Base-by-base conservation (phyloP, 2,329 filamentous ascomycete species). In the Aspergillus sp. region DNA sequence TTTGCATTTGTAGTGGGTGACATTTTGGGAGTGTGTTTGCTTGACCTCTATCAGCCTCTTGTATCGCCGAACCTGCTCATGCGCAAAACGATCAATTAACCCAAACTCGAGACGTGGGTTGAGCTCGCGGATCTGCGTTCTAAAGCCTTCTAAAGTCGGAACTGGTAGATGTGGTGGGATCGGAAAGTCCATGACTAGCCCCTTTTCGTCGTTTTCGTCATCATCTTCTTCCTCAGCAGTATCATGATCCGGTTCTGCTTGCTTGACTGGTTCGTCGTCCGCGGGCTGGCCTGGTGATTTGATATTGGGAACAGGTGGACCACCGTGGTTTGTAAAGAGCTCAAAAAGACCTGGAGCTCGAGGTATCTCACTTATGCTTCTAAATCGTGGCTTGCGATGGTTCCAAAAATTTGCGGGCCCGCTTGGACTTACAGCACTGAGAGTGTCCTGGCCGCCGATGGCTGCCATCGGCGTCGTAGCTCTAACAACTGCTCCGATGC, bases 11-110 rank as follows among this genome's bases (percentile, higher is more conserved):
- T 75, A 66, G 48, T 79, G 79, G 24, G 79, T 79, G 1, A 88
- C 83, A 3, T 82, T 79, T 47, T 83, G 80, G 1, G 86, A 77
- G 68, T 96, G 92, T 66, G 88, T 88, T 56, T 90, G 80, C 68
- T 86, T 89, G 61, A 82, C 78, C 39, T 86, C 87, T 30, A 93
- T 79, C 15, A 97, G 79, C 27, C 85, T 84, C 72, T 93, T 95
- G 74, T 93, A 96, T 55, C 92, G 85, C 58, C 86, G 80, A 47
- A 88, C 79, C 71, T 96, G 91, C 68, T 96, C 91, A 63, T 90
- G 84, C 0, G 89, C 90, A 64, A 96, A 89, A 46, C 92, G 87
- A 30, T 95, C 89, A 13, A 93, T 84, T 62, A 97, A 80, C 72
- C 86, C 81, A 8, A 81, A 76, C n/a, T 79, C 78, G 57, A 96